Evolutionary conservation across 2,329 filamentous ascomycete species (phyloP).

Genomic region (Helotiales sp.): DNA sequence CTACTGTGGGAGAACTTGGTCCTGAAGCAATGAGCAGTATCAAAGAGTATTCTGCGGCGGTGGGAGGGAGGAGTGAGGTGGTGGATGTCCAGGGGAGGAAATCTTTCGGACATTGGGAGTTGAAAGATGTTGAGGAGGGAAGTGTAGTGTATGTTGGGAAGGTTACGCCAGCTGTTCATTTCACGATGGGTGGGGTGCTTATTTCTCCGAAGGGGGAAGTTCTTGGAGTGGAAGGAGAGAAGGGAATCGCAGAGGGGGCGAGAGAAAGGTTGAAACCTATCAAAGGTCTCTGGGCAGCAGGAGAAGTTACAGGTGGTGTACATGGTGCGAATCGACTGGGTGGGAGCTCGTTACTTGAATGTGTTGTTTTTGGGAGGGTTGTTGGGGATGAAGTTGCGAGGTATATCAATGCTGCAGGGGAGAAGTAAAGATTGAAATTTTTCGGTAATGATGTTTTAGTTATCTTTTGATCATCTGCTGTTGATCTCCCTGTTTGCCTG

Average conservation of each 20-base stretch:
- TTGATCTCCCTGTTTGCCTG: too few species aligned
- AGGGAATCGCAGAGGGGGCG: too few species aligned
- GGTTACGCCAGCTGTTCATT: conserved; percentile 64
- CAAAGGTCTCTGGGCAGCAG: conserved; percentile 60
- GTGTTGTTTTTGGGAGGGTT: conserved; percentile 62
- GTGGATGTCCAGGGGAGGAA: conserved; percentile 48
- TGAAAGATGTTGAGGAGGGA: conserved; percentile 50
- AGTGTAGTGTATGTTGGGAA: conserved; percentile 56
- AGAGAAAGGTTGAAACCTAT: too few species aligned
- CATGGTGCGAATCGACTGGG: conserved; percentile 64
- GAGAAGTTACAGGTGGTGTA: conserved; percentile 64
- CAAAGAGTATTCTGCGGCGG: conserved; percentile 49
- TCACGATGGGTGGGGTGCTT: conserved; percentile 65
- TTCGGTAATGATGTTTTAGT: too few species aligned
- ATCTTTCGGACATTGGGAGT: conserved; percentile 55
- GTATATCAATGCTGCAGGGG: background rate
- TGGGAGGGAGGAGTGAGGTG: conserved; percentile 38
- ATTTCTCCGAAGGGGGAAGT: conserved; percentile 56
- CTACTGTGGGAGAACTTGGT: conserved; percentile 51
- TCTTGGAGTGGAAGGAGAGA: conserved; percentile 40
- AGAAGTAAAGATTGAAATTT: too few species aligned
- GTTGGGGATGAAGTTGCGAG: conserved; percentile 44
- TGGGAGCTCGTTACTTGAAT: conserved; percentile 62
- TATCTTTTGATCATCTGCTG: too few species aligned
- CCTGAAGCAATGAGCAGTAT: conserved; percentile 43